Percentiles rank a stretch among this genome's conserved stretches.
Conservation (phyloP, 1,284 basidiomycete species). For the Naganishia liquefaciens region DNA sequence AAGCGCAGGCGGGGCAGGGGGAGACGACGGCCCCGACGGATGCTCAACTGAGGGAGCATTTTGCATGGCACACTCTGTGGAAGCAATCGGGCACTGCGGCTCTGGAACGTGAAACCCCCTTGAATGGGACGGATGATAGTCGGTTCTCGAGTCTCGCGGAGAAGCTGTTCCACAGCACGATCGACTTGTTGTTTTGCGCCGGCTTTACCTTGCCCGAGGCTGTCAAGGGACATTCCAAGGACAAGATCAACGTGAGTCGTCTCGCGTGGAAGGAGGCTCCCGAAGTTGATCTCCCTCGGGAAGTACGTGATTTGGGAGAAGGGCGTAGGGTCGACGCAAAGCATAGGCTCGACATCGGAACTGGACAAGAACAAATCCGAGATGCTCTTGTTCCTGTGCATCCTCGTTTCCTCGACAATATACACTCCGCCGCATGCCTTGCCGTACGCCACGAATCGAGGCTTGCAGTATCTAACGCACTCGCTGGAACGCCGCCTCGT, state of each 20-base stretch:
- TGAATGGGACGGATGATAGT: conserved; percentile 42
- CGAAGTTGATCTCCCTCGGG: neutral
- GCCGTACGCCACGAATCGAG: conserved; percentile 69
- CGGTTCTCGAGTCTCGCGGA: conserved; percentile 72
- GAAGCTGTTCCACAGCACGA: conserved; percentile 70
- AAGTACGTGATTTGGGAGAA: conserved; percentile 71
- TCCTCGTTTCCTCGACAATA: conserved; percentile 82
- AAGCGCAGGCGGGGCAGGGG: conserved; percentile 39
- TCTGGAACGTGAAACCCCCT: neutral
- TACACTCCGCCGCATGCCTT: conserved; percentile 72
- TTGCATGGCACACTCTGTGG: conserved; percentile 32
- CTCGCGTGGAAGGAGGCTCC: too few relatives aligned
- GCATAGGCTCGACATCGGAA: conserved; percentile 65
- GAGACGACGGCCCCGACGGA: conserved; percentile 23
- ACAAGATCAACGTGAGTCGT: conserved; percentile 69
- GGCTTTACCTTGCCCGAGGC: conserved; percentile 82
- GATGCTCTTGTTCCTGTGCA: conserved; percentile 78
- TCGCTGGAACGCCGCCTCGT: conserved; percentile 75
- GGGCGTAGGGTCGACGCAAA: conserved; percentile 77
- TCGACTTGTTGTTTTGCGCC: conserved; percentile 86
- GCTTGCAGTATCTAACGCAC: conserved; percentile 74
- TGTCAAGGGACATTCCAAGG: conserved; percentile 59
- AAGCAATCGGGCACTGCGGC: neutral
- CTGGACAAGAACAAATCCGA: conserved; percentile 81
- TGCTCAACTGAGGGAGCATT: conserved; percentile 20